Evolutionary conservation across 495 filamentous ascomycete species (phyloP), one percentile per base, ranked within the genome.

Genomic region (Aspergillus sclerotioniger): DNA sequence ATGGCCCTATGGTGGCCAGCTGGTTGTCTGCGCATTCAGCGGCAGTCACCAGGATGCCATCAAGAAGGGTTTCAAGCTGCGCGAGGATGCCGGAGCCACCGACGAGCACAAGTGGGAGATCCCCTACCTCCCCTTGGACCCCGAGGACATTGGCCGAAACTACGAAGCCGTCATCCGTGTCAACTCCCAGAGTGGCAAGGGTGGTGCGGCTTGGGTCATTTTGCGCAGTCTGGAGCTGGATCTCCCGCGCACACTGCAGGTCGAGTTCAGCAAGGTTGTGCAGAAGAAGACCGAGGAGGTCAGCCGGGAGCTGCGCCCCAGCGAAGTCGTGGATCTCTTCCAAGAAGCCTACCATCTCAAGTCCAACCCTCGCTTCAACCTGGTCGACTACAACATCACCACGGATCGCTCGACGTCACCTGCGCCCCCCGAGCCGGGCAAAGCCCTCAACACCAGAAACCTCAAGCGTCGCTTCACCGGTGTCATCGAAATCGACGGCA

Each of bases 81-180:
- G 93, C 46, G 80, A 92, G 67, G 71, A 80, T 31, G 69, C 76
- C 0, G 81, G 79, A 35, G 80, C 82, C 51, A 76, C 73, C 7
- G 76, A 85, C 54, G 83, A 92, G 20, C 82, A 84, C 54, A 75
- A 75, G 25, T 89, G 86, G 86, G 68, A 80, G 48, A 81, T 98
- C 47, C 94, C 93, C 2, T 98, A 97, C 69, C 88, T 98, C 32
- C 94, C 94, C 16, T 82, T 98, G 47, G 93, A 97, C 66, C 93
- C 92, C 2, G 81, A 89, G 62, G 92, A 97, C 74, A 96, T 98
- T 54, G 94, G 94, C 21, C 86, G 93, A 10, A 97, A 88, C 29
- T 97, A 97, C 80, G 92, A 97, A 74, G 93, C 93, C 41, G 89
- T 97, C 70, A 98, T 98, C 71, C 90, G 93, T 31, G 94, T 98